Percentiles rank a stretch among this genome's conserved stretches.
Evolutionary conservation across 2,329 filamentous ascomycete species (phyloP).

Genomic region (Ophiostoma sp.): DNA sequence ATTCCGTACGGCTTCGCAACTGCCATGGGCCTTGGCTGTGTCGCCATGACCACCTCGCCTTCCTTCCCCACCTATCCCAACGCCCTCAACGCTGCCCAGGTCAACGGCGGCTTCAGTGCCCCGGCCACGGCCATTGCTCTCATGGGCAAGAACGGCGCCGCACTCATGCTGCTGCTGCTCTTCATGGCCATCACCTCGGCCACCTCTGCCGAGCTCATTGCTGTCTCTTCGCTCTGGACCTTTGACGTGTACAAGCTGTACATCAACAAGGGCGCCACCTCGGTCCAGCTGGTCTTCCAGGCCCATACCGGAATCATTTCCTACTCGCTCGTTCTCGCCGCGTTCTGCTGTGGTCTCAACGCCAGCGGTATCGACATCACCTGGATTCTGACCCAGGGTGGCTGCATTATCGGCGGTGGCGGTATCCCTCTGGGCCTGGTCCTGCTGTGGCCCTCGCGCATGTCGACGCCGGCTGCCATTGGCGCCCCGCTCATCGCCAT

Average conservation of each 20-base stretch:
- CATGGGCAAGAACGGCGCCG: slow-evolving; percentile 40
- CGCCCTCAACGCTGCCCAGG: slow-evolving; percentile 36
- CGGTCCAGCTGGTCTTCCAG: slow-evolving; percentile 35
- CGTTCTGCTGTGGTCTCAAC: slow-evolving; percentile 41
- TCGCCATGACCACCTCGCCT: slow-evolving; percentile 34
- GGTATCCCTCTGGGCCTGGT: slow-evolving; percentile 41
- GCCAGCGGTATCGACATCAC: slow-evolving; percentile 41
- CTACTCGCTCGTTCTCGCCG: slow-evolving; percentile 38
- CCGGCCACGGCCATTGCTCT: slow-evolving; percentile 40
- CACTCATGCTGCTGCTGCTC: slow-evolving; percentile 42
- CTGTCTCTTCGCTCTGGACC: slow-evolving; percentile 41
- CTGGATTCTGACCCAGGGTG: slow-evolving; percentile 44
- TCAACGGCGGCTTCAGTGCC: slow-evolving; percentile 37
- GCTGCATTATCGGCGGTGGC: slow-evolving; percentile 44
- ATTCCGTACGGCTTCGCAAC: slow-evolving; percentile 42
- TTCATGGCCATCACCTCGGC: slow-evolving; percentile 51
- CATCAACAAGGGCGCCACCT: slow-evolving; percentile 35
- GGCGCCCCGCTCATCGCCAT: slow-evolving; percentile 40
- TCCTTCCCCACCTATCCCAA: slow-evolving; percentile 39
- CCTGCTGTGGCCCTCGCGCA: slow-evolving; percentile 41
- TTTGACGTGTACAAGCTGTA: slow-evolving; percentile 45
- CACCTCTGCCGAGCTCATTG: slow-evolving; percentile 47
- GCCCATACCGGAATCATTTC: slow-evolving; percentile 39
- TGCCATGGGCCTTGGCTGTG: slow-evolving; percentile 40
- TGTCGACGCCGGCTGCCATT: slow-evolving; percentile 41